phyloP scores from a whole-genome alignment of 345 rosid species.

The Pistacia atlantica region DNA sequence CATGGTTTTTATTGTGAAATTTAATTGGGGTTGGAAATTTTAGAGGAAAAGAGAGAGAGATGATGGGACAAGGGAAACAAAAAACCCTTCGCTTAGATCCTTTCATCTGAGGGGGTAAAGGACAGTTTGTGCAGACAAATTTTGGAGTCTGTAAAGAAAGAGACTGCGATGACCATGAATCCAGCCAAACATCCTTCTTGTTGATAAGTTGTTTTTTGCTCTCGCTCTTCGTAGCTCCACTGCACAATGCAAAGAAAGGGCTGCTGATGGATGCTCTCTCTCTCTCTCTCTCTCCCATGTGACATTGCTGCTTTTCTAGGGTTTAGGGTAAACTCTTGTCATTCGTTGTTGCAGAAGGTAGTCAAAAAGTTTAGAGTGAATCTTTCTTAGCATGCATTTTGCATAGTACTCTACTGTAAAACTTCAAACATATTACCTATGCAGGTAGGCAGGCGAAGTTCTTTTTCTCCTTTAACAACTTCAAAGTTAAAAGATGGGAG shows the following conservation, averaged over 20 bases:
- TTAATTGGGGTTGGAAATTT: neutral
- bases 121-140: constrained; percentile 21
- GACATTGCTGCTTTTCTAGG: constrained; percentile 14
- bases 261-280: neutral
- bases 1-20: neutral
- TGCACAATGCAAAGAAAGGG: constrained; percentile 5
- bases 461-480: neutral
- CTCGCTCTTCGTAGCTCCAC: neutral
- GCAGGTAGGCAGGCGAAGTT: neutral
- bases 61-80: constrained; percentile 27
- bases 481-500: no score
- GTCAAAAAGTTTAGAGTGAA: neutral
- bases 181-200: constrained; percentile 32
- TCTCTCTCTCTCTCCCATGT: constrained; percentile 27
- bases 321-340: neutral
- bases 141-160: constrained; percentile 15
- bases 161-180: constrained; percentile 20
- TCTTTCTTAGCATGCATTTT: neutral
- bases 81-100: neutral
- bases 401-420: neutral
- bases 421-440: neutral
- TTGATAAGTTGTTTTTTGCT: neutral
- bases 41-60: neutral
- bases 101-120: neutral
- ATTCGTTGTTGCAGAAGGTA: neutral